Base-by-base conservation (phyloP, 2,329 filamentous ascomycete genomes). In the Scedosporium aurantiacum region DNA sequence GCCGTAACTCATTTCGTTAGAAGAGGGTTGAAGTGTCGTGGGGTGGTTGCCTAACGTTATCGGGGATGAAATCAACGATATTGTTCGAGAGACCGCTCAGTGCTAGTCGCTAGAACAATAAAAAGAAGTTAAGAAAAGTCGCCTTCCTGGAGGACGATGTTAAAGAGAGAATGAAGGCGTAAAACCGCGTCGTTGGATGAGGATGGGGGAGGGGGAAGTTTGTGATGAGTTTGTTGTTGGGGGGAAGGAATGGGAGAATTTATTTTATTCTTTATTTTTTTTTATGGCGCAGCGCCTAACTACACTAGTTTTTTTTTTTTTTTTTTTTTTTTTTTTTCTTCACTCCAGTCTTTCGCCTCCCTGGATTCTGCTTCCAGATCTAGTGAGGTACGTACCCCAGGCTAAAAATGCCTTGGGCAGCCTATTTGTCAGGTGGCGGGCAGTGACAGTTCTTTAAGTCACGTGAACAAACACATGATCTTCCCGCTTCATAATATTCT, bases 291-390 rank as follows among this genome's bases (percentile, higher is more conserved):
- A 57, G 55, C 37, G 21, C 55, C 55, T 40, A 57, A 37, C 55
- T 40, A 40, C 27, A 40, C 37, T 14, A 40, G 62, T 62, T 63
- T 64, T 66, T 68, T 67, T 68, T 67, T 67, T 65, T 63, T 43
- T 60, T n/a, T n/a, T n/a, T 62, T 63, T 64, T 66, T 68, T 67
- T 68, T 67, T 67, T 65, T 63, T 43, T 60, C n/a, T n/a, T n/a
- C n/a, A n/a, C 62, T 59, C 28, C 28, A 37, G 57, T 57, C 63
- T 64, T 64, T 55, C 56, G 62, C 54, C 63, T 63, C 63, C 63
- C 63, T 65, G 32, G 32, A 37, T 37, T 37, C 32, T 12, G 32
- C 12, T 37, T 37, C 32, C 4, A 37, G 32, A 37, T 37, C 32
- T 10, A 37, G 32, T 37, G 32, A 23, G 32, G 32, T 37, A 37